Base-by-base conservation (phyloP, 148 eudicot genomes). In the Heliosperma pusillum region DNA sequence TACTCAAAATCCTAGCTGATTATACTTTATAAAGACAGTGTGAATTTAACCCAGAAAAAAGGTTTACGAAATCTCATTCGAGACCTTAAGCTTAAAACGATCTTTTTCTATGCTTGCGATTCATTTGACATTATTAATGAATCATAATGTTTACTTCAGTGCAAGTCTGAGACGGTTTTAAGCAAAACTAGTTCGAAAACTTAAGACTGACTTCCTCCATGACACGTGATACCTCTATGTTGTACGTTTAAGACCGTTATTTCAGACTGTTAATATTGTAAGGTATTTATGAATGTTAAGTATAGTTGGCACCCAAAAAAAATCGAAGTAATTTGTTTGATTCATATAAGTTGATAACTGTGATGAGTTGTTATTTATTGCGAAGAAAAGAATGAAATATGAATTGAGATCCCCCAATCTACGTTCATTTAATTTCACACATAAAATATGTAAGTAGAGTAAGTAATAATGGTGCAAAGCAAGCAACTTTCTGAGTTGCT, bases 401-500 rank as follows among this genome's bases (percentile, higher is more conserved):
- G 29, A 60, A 10, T 24, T 25, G 42, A 36, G 42, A 36, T 36
- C 42, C 65, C 29, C 30, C 30, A 25, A 24, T 60, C 65, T 25
- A 22, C 30, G 25, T 60, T 60, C 30, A 24, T 60, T 60, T 11
- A 60, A 24, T 8, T 60, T 0, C 10, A 6, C 8, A 27, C 3
- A 30, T 5, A 64, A 29, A 12, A 29, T 29, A 27, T 15, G 30
- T 29, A 26, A 25, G 66, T 9, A 24, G 68, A 15, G 19, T 69
- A n/a, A 24, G 16, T 70, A 21, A 45, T 74, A 78, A 77, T 77
- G 72, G 24, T 71, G 50, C 20, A 29, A 29, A 47, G 77, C 29
- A 71, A 21, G 77, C 45, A 71, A 27, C 53, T 76, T 74, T 77
- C 70, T 36, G 47, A 64, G 66, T 29, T 78, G 73, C 68, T 77